Base-by-base conservation (phyloP, 495 filamentous ascomycete genomes). In the Coniosporium apollinis region DNA sequence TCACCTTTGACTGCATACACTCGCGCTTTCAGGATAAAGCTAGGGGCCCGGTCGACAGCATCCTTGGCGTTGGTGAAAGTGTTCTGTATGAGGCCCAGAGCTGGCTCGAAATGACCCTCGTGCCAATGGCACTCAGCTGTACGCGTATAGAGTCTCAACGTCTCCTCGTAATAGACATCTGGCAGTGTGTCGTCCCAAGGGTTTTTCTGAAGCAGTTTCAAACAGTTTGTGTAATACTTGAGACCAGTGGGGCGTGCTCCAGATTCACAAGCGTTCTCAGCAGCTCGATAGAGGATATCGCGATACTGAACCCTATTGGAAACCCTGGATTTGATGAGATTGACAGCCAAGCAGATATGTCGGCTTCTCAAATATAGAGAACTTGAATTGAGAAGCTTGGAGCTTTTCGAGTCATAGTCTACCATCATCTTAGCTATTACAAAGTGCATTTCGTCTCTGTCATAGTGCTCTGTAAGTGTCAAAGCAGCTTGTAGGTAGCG, bases 91-190 rank as follows among this genome's bases (percentile, higher is more conserved):
- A 85, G 56, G 10, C 58, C 55, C 19, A 76, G 65, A 34, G 81
- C 79, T 34, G 74, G 65, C 11, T 62, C 52, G 42, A 70, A 67
- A 19, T 77, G 66, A 2, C 69, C 74, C 61, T 82, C 76, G 42
- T 78, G 83, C 53, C 78, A 77, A 42, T 76, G 69, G 54, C 77
- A 80, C 51, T 91, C 83, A n/a, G 83, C 79, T 3, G 81, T 69
- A 41, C 76, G 68, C 7, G 76, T 70, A 47, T 78, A 73, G 10
- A 91, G 56, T 34, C 73, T 67, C 30, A 87, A 58, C 0, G 81
- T 89, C 54, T 92, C 83, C n/a, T 82, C 71, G 44, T 91, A 91
- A 36, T 72, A 74, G 1, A 80, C 74, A 50, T 92, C 85, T n/a
- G 66, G 59, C 17, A 53, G 47, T 7, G 59, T 61, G 18, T 80